Base-by-base conservation (phyloP, 768 basidiomycete species). In the Zangia roseola region DNA sequence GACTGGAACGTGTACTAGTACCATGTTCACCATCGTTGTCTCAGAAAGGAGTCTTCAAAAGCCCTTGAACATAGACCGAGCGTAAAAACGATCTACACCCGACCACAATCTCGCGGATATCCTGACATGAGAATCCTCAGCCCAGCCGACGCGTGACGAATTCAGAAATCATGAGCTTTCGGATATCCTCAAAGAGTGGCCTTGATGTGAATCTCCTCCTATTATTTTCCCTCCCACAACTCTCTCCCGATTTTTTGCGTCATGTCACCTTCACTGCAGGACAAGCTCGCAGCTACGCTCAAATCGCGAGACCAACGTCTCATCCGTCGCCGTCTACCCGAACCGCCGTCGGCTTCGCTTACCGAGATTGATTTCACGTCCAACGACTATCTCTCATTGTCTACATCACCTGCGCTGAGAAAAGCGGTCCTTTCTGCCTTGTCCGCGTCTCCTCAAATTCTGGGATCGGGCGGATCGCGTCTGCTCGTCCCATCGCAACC, bases 311-410 rank as follows among this genome's bases (percentile, higher is more conserved):
- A 84, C 14, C 66, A 75, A 26, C 78, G 86, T n/a, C 65, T 71
- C 52, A 88, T 90, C 61, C 76, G 83, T n/a, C 80, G 89, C 34
- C 73, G 78, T 20, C 79, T 93, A 2, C 86, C 88, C 5, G 73
- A 81, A 48, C 77, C 78, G 0, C 65, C 67, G 36, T 67, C 76
- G 17, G 64, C 71, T 6, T 65, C 71, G 6, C 57, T 67, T 17
- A 41, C 67, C 13, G 53, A 59, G 40, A 62, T 46, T 54, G 89
- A 93, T 62, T 91, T 92, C 66, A 86, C 78, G n/a, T 88, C 91
- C 3, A 97, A 95, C 67, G 92, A 97, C 68, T 97, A 94, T 69
- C 86, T 97, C 45, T 92, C 91, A 0, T 76, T 97, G 21, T 74
- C 92, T 2, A 65, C 72, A 17, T 89, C 84, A 3, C 58, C 74